These are phyloP conservation scores for Paragyromitra xinjiangensis DNA, from an alignment of 495 filamentous ascomycete species.

Conservation along the genomic window DNA sequence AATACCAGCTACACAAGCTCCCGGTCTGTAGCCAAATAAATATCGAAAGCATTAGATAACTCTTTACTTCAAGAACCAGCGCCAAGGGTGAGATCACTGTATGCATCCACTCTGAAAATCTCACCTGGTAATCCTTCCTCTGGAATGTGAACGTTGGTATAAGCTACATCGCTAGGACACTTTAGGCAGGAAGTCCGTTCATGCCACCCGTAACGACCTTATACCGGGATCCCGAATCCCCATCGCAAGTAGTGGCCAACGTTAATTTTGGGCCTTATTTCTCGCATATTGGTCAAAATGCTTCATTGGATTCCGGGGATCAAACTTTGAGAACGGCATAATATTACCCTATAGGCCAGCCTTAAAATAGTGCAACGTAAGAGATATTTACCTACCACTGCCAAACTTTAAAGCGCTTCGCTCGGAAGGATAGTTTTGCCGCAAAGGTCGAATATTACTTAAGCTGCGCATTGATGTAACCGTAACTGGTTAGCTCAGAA, in stretches of 20 bases:
- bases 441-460: background rate
- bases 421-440: background rate
- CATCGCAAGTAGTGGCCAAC: background rate
- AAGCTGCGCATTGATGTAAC: background rate
- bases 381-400: background rate
- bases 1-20: too few relatives aligned
- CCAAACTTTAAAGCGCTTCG: background rate
- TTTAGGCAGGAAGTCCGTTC: background rate
- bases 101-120: background rate
- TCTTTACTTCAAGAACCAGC: background rate
- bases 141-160: slow-evolving; percentile 7
- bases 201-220: background rate
- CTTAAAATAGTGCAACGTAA: background rate
- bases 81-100: background rate
- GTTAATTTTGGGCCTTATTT: background rate
- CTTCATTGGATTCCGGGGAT: background rate
- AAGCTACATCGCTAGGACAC: background rate
- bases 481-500: background rate
- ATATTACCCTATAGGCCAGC: background rate
- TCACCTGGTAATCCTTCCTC: background rate
- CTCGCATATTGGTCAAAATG: background rate
- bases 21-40: background rate
- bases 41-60: background rate
- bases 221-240: background rate
- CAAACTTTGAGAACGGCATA: too few relatives aligned